Evolutionary conservation across 2,329 filamentous ascomycete genomes (phyloP).

Genomic region (Trichothecium roseum): DNA sequence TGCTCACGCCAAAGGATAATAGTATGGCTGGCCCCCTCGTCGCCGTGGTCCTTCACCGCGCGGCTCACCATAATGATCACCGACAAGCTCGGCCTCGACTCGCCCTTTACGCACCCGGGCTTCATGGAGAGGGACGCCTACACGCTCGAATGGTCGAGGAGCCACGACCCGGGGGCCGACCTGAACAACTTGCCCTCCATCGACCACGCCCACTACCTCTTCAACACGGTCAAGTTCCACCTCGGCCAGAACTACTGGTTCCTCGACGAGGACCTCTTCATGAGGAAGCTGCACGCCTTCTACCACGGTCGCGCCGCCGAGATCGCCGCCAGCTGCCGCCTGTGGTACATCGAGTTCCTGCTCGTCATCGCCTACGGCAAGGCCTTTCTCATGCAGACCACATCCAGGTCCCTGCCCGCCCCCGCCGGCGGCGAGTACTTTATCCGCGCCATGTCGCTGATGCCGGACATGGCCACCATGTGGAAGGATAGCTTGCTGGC

Average conservation of each 20-base stretch:
- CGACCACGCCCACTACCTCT: constrained; percentile 20
- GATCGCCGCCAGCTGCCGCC: constrained; percentile 10
- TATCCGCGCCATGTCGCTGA: constrained; percentile 21
- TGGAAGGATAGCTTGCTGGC: constrained; percentile 26
- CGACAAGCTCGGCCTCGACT: constrained; percentile 16
- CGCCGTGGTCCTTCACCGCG: constrained; percentile 22
- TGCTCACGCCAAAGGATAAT: neutral
- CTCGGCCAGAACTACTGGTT: constrained; percentile 23
- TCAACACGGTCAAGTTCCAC: constrained; percentile 26
- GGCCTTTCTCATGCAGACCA: neutral
- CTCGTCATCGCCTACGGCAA: constrained; percentile 9
- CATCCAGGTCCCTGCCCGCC: too few species aligned
- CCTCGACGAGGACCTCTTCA: constrained; percentile 21
- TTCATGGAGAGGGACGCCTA: constrained; percentile 19
- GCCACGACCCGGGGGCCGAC: constrained; percentile 15
- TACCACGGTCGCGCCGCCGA: constrained; percentile 10
- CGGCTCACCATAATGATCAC: constrained; percentile 19
- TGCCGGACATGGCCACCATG: constrained; percentile 20
- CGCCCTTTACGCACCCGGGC: constrained; percentile 9
- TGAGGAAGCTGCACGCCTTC: constrained; percentile 14
- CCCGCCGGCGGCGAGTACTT: constrained; percentile 21
- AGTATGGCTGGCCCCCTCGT: constrained; percentile 21
- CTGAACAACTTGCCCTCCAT: constrained; percentile 21
- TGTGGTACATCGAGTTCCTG: constrained; percentile 17
- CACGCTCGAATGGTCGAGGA: constrained; percentile 12